Evolutionary conservation across 2,329 filamentous ascomycete genomes (phyloP).

Genomic region (Ceratocystis variospora): DNA sequence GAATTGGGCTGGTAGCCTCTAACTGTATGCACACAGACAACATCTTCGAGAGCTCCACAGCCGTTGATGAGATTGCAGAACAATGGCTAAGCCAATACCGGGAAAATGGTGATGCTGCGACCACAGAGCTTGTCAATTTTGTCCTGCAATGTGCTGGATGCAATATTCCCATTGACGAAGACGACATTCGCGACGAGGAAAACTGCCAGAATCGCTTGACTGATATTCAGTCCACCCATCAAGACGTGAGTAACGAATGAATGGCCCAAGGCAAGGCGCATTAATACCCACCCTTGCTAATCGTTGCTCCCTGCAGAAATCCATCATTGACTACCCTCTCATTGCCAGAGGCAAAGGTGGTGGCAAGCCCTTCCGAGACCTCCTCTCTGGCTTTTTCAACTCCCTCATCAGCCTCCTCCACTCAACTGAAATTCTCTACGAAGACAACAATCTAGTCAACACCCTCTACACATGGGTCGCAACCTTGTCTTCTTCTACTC

Average conservation of each 20-base stretch:
- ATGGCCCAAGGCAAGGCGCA: not conserved
- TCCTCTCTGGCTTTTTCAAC: conserved; percentile 65
- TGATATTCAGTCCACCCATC: conserved; percentile 80
- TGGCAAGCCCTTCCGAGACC: conserved; percentile 61
- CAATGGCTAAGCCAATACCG: conserved; percentile 48
- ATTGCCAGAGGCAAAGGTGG: conserved; percentile 62
- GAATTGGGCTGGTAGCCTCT: not conserved
- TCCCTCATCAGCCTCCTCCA: conserved; percentile 65
- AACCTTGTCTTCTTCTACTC: conserved; percentile 75
- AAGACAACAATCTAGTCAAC: conserved; percentile 63
- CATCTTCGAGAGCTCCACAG: conserved; percentile 47
- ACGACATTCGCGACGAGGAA: conserved; percentile 83
- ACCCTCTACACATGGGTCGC: conserved; percentile 83
- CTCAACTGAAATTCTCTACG: conserved; percentile 68
- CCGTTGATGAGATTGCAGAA: conserved; percentile 42
- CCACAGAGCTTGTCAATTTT: conserved; percentile 53
- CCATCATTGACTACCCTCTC: conserved; percentile 77
- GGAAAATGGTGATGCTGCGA: conserved; percentile 38
- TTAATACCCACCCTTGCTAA: not conserved
- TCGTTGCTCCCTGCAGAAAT: conserved; percentile 40
- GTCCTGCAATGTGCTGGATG: conserved; percentile 64
- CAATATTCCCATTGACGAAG: conserved; percentile 58
- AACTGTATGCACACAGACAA: conserved; percentile 35
- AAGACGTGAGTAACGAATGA: conserved; percentile 43
- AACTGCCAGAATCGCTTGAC: conserved; percentile 63